These are phyloP conservation scores for Crithidia acanthocephali DNA, from an alignment of 208 protist species.

Conservation along the genomic window DNA sequence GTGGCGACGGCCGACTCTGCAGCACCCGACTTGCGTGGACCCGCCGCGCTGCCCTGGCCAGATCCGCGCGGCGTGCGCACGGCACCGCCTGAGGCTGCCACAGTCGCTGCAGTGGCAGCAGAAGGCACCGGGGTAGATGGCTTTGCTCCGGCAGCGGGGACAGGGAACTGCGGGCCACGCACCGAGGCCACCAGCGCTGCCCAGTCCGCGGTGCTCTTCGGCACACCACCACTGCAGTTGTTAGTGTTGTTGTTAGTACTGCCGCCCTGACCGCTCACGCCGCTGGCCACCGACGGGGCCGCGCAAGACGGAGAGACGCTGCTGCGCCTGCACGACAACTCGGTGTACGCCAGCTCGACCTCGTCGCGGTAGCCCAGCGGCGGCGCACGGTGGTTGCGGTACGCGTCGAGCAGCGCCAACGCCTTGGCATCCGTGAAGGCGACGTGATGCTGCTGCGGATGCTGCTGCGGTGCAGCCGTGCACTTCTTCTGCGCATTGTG, in stretches of 20 bases:
- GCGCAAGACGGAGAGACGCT: constrained; percentile 32
- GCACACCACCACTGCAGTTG: neutral
- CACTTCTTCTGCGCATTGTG: neutral
- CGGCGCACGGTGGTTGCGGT: constrained; percentile 9
- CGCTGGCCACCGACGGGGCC: constrained; percentile 21
- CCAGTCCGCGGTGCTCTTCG: constrained; percentile 29
- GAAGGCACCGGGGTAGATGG: no score
- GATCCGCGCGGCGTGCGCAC: constrained; percentile 14
- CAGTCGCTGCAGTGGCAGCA: constrained; percentile 1
- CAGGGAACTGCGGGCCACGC: constrained; percentile 5
- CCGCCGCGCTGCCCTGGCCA: neutral
- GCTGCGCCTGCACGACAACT: constrained; percentile 34
- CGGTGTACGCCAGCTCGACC: constrained; percentile 40
- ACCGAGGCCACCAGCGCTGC: constrained; percentile 29
- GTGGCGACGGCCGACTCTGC: neutral
- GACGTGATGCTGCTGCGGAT: constrained; percentile 4
- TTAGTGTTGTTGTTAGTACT: neutral
- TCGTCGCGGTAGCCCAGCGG: constrained; percentile 12
- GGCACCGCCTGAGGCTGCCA: neutral
- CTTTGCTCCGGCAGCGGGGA: no score
- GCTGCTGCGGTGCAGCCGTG: neutral
- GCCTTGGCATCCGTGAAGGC: constrained; percentile 20
- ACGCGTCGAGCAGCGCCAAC: constrained; percentile 16
- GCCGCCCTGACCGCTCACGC: neutral
- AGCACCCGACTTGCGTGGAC: neutral